phyloP scores from a whole-genome alignment of 768 basidiomycete genomes.

The Trametes meyenii region DNA sequence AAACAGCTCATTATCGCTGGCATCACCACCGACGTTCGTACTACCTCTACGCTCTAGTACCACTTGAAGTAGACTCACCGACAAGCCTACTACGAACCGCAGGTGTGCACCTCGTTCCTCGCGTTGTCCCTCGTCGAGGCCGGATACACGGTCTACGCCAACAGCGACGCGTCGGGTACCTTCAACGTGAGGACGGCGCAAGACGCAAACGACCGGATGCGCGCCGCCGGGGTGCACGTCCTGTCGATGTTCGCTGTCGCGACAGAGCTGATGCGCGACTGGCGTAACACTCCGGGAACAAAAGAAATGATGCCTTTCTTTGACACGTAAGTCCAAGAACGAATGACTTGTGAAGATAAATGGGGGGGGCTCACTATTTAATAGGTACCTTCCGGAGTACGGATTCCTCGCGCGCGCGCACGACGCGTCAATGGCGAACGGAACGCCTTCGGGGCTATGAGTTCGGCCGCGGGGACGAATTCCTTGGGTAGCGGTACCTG shows the following conservation, averaged over 20 bases:
- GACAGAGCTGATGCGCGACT: constrained; percentile 54
- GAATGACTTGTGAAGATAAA: too few species aligned
- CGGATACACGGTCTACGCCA: constrained; percentile 51
- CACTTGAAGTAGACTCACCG: background rate
- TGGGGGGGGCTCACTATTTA: too few species aligned
- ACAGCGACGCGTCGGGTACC: constrained; percentile 50
- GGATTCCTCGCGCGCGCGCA: constrained; percentile 37
- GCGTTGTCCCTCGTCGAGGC: constrained; percentile 49
- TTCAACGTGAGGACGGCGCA: constrained; percentile 43
- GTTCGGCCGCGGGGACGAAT: too few species aligned
- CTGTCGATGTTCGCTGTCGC: constrained; percentile 48
- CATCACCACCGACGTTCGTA: constrained; percentile 50
- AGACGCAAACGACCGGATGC: constrained; percentile 52
- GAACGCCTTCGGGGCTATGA: constrained; percentile 29
- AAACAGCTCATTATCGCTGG: constrained; percentile 54
- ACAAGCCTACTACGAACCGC: background rate
- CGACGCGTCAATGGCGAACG: constrained; percentile 34
- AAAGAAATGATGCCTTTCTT: constrained; percentile 46
- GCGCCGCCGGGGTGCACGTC: constrained; percentile 49
- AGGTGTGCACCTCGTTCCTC: constrained; percentile 55
- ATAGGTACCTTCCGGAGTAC: constrained; percentile 38
- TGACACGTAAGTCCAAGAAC: constrained; percentile 41
- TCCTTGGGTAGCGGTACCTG: background rate
- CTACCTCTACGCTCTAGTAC: background rate
- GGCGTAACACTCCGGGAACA: constrained; percentile 51